Conservation (phyloP, 2,329 filamentous ascomycete genomes). For the Aureobasidium subglaciale region DNA sequence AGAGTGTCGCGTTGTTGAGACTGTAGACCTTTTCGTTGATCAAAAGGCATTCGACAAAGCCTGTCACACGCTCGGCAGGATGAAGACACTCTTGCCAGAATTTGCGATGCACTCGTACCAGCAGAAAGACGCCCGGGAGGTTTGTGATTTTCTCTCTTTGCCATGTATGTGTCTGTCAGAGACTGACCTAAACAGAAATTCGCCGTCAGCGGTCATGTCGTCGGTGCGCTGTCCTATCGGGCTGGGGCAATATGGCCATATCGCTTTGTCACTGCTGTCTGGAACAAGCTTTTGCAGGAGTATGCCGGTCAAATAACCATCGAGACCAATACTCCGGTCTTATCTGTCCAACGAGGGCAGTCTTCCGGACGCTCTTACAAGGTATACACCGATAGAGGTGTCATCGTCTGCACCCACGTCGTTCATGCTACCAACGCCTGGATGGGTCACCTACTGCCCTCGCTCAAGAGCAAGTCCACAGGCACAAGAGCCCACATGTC, state of each 20-base stretch:
- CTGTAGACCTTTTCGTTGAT: neutral
- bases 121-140: no score
- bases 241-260: slow-evolving; percentile 4
- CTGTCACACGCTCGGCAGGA: neutral
- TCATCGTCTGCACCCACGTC: slow-evolving; percentile 17
- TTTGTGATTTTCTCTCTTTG: no score
- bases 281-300: neutral
- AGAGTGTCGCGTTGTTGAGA: neutral
- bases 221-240: neutral
- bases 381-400: slow-evolving; percentile 18
- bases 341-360: slow-evolving; percentile 18
- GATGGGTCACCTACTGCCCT: slow-evolving; percentile 21
- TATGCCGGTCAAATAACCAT: slow-evolving; percentile 18
- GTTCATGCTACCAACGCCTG: slow-evolving; percentile 22
- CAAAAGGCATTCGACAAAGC: neutral
- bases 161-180: neutral
- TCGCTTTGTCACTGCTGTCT: neutral
- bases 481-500: slow-evolving; percentile 2
- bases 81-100: neutral
- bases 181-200: neutral
- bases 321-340: slow-evolving; percentile 25
- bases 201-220: neutral
- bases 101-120: no score
- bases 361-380: slow-evolving; percentile 22
- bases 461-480: slow-evolving; percentile 16